Conservation (phyloP, 805 yeast species). For the Teunomyces panamensis region DNA sequence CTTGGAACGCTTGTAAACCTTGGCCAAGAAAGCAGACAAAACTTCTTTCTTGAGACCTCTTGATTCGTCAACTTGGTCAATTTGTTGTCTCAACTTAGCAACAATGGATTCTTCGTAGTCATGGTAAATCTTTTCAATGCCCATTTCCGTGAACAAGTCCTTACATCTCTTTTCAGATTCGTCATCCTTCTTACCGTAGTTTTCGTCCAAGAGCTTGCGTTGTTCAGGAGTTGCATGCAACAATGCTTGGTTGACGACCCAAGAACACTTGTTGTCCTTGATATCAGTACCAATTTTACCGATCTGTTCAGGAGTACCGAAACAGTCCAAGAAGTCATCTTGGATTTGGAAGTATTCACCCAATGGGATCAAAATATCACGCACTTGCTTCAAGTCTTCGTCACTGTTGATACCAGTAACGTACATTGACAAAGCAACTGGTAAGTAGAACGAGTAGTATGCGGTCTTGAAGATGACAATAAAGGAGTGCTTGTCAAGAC, state of each 20-base stretch:
- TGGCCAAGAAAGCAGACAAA: conserved; percentile 78
- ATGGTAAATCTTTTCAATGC: conserved; percentile 65
- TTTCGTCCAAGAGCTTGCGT: conserved; percentile 74
- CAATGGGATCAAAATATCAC: conserved; percentile 82
- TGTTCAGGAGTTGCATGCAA: conserved; percentile 75
- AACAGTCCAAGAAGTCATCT: conserved; percentile 95
- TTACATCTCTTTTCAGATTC: conserved; percentile 67
- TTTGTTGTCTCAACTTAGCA: conserved; percentile 57
- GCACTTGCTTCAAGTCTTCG: conserved; percentile 81
- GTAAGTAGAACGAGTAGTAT: conserved; percentile 93
- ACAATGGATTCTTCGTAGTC: conserved; percentile 83
- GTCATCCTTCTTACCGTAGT: conserved; percentile 84
- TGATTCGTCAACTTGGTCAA: conserved; percentile 76
- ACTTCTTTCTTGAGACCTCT: conserved; percentile 92
- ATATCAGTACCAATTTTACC: conserved; percentile 99
- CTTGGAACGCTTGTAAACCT: conserved; percentile 92
- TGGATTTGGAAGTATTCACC: conserved; percentile 99
- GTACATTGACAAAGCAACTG: conserved; percentile 95
- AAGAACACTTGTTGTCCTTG: conserved; percentile 96
- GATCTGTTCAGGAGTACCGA: conserved; percentile 94
- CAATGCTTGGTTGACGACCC: conserved; percentile 94
- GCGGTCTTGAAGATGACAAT: conserved; percentile 97
- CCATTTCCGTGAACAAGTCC: conserved; percentile 68
- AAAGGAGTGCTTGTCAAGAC: conserved; percentile 86
- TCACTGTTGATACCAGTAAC: conserved; percentile 76